Percentiles rank a stretch among this genome's conserved stretches.
Conservation (phyloP, 352 stramenopile species). For the Phytopythium helicoides region DNA sequence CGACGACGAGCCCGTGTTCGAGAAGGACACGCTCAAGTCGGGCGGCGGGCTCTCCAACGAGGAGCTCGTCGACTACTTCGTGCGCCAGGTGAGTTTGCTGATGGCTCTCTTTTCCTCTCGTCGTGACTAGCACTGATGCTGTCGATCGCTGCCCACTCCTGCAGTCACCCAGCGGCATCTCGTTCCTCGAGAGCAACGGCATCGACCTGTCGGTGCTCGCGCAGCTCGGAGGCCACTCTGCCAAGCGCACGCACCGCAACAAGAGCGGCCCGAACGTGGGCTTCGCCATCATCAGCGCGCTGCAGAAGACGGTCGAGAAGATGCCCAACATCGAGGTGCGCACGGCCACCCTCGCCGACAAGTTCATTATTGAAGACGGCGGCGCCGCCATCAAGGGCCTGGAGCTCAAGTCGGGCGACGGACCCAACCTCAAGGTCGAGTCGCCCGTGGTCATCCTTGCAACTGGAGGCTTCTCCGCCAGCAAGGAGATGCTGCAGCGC, state of each 20-base stretch:
- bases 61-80: constrained; percentile 61
- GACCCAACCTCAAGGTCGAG: constrained; percentile 33
- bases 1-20: constrained; percentile 60
- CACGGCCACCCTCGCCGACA: constrained; percentile 39
- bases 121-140: too few relatives aligned
- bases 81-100: constrained; percentile 35
- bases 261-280: constrained; percentile 79
- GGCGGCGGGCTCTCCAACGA: constrained; percentile 63
- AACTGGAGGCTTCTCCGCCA: constrained; percentile 72
- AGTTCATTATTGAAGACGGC: constrained; percentile 33
- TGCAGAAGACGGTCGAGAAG: constrained; percentile 63
- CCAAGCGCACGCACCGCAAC: constrained; percentile 82
- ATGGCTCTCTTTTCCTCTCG: too few relatives aligned
- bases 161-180: constrained; percentile 49
- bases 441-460: constrained; percentile 66
- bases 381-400: constrained; percentile 36
- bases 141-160: too few relatives aligned
- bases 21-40: constrained; percentile 70
- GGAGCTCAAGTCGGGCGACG: constrained; percentile 32
- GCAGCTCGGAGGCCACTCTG: constrained; percentile 81
- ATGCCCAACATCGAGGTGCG: constrained; percentile 56
- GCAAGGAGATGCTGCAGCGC: constrained; percentile 45
- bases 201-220: constrained; percentile 74
- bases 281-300: constrained; percentile 75
- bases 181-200: constrained; percentile 65